Percentiles rank a stretch among this genome's conserved stretches.
Conservation (phyloP, 2,329 filamentous ascomycete genomes). For the Aspergillus intermedius region DNA sequence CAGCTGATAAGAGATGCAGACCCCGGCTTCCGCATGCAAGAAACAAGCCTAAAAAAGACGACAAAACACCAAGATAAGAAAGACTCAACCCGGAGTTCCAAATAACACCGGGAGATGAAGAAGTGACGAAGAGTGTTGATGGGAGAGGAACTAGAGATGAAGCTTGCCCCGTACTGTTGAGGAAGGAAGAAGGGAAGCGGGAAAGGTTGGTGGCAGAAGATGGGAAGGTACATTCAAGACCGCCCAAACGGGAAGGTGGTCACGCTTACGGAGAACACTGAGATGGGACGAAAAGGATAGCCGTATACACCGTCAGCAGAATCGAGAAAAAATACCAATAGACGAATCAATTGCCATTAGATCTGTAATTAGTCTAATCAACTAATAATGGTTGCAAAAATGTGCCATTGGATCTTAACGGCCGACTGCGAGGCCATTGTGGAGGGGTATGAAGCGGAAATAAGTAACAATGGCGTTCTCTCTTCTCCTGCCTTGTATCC, state of each 20-base stretch:
- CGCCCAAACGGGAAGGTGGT: neutral
- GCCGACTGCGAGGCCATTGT: conserved; percentile 29
- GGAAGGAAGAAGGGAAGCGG: neutral
- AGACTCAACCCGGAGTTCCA: conserved; percentile 10
- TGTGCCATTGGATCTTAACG: conserved; percentile 38
- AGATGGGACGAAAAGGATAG: neutral
- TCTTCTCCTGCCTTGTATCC: conserved; percentile 70
- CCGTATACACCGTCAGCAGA: neutral
- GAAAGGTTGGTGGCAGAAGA: neutral
- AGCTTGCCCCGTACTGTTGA: neutral
- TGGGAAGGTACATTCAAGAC: neutral
- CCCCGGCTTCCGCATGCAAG: conserved; percentile 14
- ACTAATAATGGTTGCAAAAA: neutral
- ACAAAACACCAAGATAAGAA: conserved; percentile 17
- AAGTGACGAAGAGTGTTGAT: conserved; percentile 1
- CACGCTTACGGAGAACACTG: neutral
- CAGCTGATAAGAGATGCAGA: conserved; percentile 20
- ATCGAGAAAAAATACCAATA: neutral
- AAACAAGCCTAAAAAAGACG: conserved; percentile 16
- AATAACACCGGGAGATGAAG: conserved; percentile 13
- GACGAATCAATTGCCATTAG: neutral
- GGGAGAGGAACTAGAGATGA: neutral
- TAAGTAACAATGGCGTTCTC: conserved; percentile 34
- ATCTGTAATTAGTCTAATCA: neutral
- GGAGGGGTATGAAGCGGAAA: conserved; percentile 34